Base-by-base conservation (phyloP, 83 land plant genomes). In the Thuja plicata region DNA sequence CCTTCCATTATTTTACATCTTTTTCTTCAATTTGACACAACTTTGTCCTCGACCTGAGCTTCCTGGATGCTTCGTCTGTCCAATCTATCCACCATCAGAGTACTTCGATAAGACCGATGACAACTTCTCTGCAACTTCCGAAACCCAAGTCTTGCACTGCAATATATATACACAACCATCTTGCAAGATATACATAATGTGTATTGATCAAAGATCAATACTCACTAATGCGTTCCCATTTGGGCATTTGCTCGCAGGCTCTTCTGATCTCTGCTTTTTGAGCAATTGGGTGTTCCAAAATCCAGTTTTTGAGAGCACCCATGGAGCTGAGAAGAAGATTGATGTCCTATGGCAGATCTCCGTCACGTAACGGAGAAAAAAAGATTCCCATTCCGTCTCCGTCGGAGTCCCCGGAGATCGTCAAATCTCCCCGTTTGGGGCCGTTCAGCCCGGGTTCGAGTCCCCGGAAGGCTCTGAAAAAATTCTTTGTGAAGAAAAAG, bases 311-410 rank as follows among this genome's bases (percentile, higher is more conserved):
- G 24, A 91, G 90, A 40, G 82, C 88, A 21, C 88, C 90, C 62
- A 88, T 84, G 91, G 90, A 92, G 85, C 66, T 88, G 80, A 89
- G 93, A 17, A 92, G 82, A 52, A 77, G 90, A 60, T 80, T 88
- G 57, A 92, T 82, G 84, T 92, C 93, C 77, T 90, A 91, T 86
- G 89, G 87, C 60, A 90, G 88, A 34, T 90, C 93, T 52, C 90
- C 73, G 62, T 92, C 93, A 0, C 91, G 90, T 91, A 89, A 90
- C 82, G 90, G 92, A 37, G 92, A 91, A 38, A 92, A 78, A 76
- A 92, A 92, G 24, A 89, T 89, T 37, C 89, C 90, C 3, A 90
- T 66, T 43, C 71, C 88, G 50, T 88, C 57, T 40, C 88, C 93
- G 66, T 92, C 93, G 76, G 77, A 86, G 79, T 88, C 87, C 16